A percentile compares a stretch with the other conserved stretches of the same genome.
These are phyloP conservation scores for Fusarium citri DNA, from an alignment of 2,329 filamentous ascomycete genomes.

Conservation along the genomic window DNA sequence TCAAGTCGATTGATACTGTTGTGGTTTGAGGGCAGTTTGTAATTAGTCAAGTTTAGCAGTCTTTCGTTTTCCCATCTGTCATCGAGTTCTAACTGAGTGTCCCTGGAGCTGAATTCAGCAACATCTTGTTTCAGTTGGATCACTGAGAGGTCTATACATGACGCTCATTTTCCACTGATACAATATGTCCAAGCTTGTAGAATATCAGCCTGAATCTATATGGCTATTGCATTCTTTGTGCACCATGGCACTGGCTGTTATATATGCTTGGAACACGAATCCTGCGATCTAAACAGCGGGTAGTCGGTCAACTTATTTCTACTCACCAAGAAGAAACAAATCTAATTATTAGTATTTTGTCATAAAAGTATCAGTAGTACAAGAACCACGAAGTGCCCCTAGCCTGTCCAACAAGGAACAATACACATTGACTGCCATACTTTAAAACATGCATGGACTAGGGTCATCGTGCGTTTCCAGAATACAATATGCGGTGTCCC, in stretches of 20 bases:
- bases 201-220: neutral
- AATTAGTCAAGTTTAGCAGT: neutral
- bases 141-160: neutral
- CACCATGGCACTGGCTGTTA: neutral
- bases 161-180: neutral
- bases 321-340: constrained; percentile 7
- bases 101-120: too few species aligned
- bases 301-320: neutral
- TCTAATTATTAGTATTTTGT: constrained; percentile 38
- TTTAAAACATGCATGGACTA: constrained; percentile 20
- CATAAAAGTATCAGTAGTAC: constrained; percentile 40
- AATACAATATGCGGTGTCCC: constrained; percentile 35
- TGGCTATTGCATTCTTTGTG: neutral
- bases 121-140: neutral
- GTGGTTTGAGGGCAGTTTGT: neutral
- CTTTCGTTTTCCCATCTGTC: neutral
- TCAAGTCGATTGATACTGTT: constrained; percentile 25
- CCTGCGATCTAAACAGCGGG: neutral
- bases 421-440: constrained; percentile 24
- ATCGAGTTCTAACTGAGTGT: neutral
- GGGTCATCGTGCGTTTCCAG: constrained; percentile 18
- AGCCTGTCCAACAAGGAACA: constrained; percentile 24
- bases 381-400: constrained; percentile 23
- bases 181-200: neutral
- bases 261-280: neutral